Conservation (phyloP, 495 filamentous ascomycete genomes). For the Immersiella caudata region DNA sequence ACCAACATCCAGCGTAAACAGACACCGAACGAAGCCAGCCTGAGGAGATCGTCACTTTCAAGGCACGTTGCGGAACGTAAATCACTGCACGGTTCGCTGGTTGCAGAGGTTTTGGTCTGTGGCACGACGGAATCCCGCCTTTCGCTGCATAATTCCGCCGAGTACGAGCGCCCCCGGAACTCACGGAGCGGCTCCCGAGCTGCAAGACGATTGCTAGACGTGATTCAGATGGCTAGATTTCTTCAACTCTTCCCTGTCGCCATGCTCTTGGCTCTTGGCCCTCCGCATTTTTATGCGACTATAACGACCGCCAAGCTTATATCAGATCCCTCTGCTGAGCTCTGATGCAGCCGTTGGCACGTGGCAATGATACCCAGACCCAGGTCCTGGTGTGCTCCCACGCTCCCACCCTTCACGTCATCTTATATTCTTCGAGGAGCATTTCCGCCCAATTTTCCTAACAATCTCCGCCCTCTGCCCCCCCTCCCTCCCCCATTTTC, state of each 20-base stretch:
- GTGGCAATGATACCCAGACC: background rate
- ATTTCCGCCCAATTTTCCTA: background rate
- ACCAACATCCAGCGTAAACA: background rate
- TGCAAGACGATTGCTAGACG: background rate
- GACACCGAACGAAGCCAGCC: background rate
- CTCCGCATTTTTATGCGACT: constrained; percentile 3
- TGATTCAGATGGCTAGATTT: background rate
- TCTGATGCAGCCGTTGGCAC: background rate
- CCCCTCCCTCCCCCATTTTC: background rate
- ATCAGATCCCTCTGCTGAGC: background rate
- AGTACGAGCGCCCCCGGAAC: background rate
- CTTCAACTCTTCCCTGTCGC: constrained; percentile 1
- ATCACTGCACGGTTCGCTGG: background rate
- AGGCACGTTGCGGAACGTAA: background rate
- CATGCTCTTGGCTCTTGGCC: constrained; percentile 13
- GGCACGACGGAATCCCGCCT: background rate
- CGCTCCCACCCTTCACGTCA: background rate
- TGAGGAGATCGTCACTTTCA: background rate
- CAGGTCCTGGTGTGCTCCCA: background rate
- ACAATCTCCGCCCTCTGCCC: background rate
- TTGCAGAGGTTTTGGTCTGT: background rate
- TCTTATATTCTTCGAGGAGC: background rate
- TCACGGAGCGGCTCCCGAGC: background rate
- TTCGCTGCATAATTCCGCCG: background rate
- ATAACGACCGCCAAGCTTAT: background rate